Evolutionary conservation across 2,329 filamentous ascomycete species (phyloP).

Genomic region (Seiridium unicorne): DNA sequence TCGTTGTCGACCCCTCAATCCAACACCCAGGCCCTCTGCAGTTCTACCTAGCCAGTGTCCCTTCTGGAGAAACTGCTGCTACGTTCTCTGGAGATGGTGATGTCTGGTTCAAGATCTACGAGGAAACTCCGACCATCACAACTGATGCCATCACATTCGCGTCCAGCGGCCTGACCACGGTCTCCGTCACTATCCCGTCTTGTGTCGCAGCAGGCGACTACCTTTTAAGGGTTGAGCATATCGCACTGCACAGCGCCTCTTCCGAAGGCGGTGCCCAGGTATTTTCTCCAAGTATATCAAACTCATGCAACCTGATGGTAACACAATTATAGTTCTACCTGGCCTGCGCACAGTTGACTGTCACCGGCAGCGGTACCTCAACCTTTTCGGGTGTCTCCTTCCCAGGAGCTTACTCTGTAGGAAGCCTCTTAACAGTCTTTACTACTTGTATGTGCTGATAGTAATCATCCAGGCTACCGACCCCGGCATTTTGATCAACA

Average conservation of each 20-base stretch:
- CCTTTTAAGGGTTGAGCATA: constrained; percentile 32
- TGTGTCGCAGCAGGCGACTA: constrained; percentile 31
- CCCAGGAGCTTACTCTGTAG: constrained; percentile 34
- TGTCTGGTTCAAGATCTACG: constrained; percentile 30
- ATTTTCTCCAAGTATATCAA: background rate
- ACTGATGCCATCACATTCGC: constrained; percentile 17
- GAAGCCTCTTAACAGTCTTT: background rate
- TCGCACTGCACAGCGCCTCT: constrained; percentile 28
- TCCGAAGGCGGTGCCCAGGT: background rate
- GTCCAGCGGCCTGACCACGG: constrained; percentile 14
- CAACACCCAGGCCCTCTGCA: constrained; percentile 25
- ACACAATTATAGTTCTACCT: background rate
- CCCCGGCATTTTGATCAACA: constrained; percentile 29
- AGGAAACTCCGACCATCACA: constrained; percentile 21
- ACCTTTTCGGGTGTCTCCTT: constrained; percentile 23
- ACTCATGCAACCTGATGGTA: background rate
- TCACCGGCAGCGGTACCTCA: constrained; percentile 40
- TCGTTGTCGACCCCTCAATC: constrained; percentile 30
- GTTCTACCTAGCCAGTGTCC: constrained; percentile 28
- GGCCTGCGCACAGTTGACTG: constrained; percentile 31
- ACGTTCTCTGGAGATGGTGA: constrained; percentile 23
- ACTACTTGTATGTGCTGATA: background rate
- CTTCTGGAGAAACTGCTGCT: constrained; percentile 20
- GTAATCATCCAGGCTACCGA: constrained; percentile 16
- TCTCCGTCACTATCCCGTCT: constrained; percentile 26